Conservation (phyloP, 805 yeast genomes). For the Suhomyces sp. region DNA sequence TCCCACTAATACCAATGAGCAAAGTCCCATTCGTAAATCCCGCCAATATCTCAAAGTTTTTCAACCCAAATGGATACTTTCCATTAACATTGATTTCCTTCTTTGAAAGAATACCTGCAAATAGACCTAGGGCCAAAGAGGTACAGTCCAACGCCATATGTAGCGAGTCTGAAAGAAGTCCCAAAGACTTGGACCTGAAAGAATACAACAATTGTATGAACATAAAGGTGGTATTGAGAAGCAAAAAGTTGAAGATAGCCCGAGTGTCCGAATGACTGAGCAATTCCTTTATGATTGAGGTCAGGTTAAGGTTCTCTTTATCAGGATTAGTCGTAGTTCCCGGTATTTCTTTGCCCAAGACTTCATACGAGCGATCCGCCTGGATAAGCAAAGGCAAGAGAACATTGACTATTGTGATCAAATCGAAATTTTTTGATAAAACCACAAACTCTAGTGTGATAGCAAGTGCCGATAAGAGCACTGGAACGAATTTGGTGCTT, state of each 20-base stretch:
- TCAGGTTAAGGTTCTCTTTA: neutral
- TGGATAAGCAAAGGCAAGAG: constrained; percentile 21
- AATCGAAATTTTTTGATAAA: constrained; percentile 8
- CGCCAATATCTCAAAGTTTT: constrained; percentile 83
- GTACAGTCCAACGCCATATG: constrained; percentile 97
- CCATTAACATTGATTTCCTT: constrained; percentile 47
- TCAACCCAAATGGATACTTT: constrained; percentile 82
- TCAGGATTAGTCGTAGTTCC: neutral
- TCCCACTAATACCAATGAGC: constrained; percentile 82
- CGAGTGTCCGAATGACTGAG: constrained; percentile 60
- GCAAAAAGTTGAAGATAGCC: constrained; percentile 82
- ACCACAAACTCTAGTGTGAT: constrained; percentile 21
- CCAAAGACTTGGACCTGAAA: constrained; percentile 86
- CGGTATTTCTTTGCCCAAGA: neutral
- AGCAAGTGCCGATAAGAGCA: constrained; percentile 17
- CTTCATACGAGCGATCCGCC: constrained; percentile 13
- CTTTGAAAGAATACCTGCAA: constrained; percentile 65
- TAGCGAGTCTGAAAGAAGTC: constrained; percentile 85
- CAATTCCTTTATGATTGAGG: constrained; percentile 27
- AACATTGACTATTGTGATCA: constrained; percentile 10
- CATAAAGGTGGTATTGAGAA: constrained; percentile 91
- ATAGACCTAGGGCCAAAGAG: constrained; percentile 81
- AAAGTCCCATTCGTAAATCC: constrained; percentile 95
- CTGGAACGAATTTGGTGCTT: constrained; percentile 13
- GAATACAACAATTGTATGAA: constrained; percentile 89